Evolutionary conservation across 2,329 filamentous ascomycete species (phyloP).

Genomic region (Amphichorda felina): DNA sequence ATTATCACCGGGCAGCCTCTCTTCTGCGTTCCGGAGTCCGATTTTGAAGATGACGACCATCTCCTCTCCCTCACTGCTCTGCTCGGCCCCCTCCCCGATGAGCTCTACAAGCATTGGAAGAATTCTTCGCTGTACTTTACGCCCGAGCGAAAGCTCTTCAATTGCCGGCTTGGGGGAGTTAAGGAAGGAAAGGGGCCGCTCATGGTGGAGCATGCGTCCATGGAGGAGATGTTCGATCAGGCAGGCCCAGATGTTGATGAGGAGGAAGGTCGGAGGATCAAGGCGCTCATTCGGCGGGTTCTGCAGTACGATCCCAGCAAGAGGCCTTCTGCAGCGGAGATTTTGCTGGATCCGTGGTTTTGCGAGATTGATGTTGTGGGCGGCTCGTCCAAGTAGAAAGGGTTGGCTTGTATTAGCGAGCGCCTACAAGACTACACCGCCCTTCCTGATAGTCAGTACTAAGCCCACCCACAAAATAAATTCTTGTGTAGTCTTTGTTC

Average conservation of each 20-base stretch:
- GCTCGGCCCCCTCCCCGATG: conserved; percentile 6
- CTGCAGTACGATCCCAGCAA: conserved; percentile 17
- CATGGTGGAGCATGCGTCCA: conserved; percentile 10
- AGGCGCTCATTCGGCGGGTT: conserved; percentile 15
- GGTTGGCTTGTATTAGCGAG: no score
- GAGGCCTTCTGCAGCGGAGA: conserved; percentile 13
- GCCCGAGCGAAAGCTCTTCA: conserved; percentile 11
- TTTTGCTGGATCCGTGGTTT: conserved; percentile 18
- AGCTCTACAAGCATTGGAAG: conserved; percentile 10
- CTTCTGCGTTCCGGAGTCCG: not conserved
- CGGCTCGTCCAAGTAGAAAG: not conserved
- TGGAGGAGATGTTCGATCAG: conserved; percentile 14
- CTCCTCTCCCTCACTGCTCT: not conserved
- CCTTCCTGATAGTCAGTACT: no score
- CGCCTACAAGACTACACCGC: no score
- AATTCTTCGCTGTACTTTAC: conserved; percentile 14
- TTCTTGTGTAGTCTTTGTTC: no score
- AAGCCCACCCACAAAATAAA: no score
- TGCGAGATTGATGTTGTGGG: conserved; percentile 4
- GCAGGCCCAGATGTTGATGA: conserved; percentile 10
- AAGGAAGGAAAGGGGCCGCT: conserved; percentile 9
- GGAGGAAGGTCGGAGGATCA: conserved; percentile 11
- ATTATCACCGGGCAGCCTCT: conserved; percentile 12
- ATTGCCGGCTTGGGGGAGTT: conserved; percentile 12
- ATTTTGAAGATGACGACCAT: conserved; percentile 1